Evolutionary conservation across 139 green algal genomes (phyloP).

Genomic region (Haematococcus lacustris): DNA sequence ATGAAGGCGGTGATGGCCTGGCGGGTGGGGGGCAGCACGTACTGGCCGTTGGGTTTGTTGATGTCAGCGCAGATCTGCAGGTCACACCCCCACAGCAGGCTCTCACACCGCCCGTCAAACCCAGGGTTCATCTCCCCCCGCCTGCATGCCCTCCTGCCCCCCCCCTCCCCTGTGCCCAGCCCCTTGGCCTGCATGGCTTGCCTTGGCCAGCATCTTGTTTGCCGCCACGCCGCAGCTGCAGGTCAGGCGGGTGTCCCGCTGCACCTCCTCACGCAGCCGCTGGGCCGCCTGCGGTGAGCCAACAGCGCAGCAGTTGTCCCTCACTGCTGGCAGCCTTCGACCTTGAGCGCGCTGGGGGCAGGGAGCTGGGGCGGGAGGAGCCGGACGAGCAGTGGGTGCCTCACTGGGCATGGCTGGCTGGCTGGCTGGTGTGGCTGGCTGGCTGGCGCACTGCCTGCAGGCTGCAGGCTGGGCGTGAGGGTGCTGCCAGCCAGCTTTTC

Average conservation of each 20-base stretch:
- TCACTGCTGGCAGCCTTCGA: background rate
- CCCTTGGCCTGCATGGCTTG: too few species aligned
- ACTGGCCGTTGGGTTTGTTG: conserved; percentile 85
- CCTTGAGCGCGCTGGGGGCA: background rate
- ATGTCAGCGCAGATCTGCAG: conserved; percentile 53
- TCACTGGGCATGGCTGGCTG: background rate
- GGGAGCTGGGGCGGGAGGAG: background rate
- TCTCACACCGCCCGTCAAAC: too few species aligned
- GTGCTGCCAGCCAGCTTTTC: too few species aligned
- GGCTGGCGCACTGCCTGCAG: too few species aligned
- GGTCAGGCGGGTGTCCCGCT: conserved; percentile 52
- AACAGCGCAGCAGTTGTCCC: background rate
- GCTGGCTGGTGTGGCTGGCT: too few species aligned
- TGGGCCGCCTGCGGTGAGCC: conserved; percentile 39
- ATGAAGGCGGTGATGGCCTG: conserved; percentile 60
- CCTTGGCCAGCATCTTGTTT: conserved; percentile 82
- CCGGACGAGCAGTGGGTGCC: background rate
- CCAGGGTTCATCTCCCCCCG: too few species aligned
- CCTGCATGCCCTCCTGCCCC: too few species aligned
- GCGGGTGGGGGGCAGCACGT: conserved; percentile 34
- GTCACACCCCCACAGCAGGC: too few species aligned
- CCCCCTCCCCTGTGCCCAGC: too few species aligned
- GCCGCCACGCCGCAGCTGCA: conserved; percentile 66
- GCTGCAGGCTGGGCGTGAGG: too few species aligned
- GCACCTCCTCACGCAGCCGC: conserved; percentile 43